phyloP scores from a whole-genome alignment of 2,329 filamentous ascomycete species.

The Neopestalotiopsis sp. region DNA sequence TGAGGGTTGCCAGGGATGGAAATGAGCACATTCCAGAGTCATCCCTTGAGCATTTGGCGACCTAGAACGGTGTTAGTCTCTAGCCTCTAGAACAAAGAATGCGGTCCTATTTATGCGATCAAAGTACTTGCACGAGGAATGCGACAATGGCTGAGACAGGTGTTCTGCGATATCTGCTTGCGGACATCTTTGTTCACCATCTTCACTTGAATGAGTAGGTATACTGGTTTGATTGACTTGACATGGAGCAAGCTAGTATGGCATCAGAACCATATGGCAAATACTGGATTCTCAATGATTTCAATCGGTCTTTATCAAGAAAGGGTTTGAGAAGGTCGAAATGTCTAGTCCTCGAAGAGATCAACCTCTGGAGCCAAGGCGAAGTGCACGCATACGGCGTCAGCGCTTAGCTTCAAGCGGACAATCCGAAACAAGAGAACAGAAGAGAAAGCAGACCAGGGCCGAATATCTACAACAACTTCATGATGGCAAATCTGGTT shows the following conservation, averaged over 20 bases:
- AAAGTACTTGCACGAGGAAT: neutral
- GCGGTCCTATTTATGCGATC: neutral
- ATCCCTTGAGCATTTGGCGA: slow-evolving; percentile 11
- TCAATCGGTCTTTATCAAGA: neutral
- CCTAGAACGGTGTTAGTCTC: neutral
- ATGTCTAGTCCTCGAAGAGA: neutral
- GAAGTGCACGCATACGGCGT: neutral
- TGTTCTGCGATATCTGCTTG: slow-evolving; percentile 5
- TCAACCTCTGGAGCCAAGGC: neutral
- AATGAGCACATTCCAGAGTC: slow-evolving; percentile 12
- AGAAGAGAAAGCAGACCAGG: neutral
- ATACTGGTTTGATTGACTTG: neutral
- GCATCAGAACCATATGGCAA: neutral
- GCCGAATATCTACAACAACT: neutral
- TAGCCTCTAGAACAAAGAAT: slow-evolving; percentile 8
- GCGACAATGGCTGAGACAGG: slow-evolving; percentile 12
- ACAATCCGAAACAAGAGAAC: neutral
- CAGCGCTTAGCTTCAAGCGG: neutral
- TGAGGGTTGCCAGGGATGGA: slow-evolving; percentile 9
- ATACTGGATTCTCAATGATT: neutral
- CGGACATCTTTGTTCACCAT: slow-evolving; percentile 4
- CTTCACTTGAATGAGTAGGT: neutral
- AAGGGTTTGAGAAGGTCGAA: neutral
- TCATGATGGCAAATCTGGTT: neutral
- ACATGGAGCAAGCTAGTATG: neutral